Evolutionary conservation across 1,139 yeast species (phyloP).

Genomic region (Yamadazyma spencermartinsiae): DNA sequence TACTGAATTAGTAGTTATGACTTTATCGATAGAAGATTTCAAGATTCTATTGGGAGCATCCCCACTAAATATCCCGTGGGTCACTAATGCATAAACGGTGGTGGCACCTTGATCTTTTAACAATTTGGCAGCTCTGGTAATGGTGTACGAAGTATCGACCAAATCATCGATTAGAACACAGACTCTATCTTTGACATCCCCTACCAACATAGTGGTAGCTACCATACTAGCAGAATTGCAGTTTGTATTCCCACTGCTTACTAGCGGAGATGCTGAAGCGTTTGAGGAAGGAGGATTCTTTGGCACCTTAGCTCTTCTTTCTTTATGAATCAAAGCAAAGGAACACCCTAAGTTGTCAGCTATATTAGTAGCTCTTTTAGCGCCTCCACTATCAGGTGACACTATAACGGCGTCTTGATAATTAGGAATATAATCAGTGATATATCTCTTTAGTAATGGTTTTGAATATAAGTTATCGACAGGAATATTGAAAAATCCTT

Average conservation of each 20-base stretch:
- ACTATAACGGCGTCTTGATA: conserved; percentile 82
- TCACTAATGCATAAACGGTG: conserved; percentile 81
- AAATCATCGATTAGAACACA: conserved; percentile 91
- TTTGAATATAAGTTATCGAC: conserved; percentile 88
- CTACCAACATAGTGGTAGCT: conserved; percentile 88
- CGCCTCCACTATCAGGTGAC: conserved; percentile 97
- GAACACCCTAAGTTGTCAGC: conserved; percentile 89
- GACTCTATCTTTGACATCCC: conserved; percentile 81
- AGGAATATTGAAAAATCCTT: conserved; percentile 89
- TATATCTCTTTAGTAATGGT: conserved; percentile 80
- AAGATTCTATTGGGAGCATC: conserved; percentile 78
- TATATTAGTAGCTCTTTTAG: conserved; percentile 89
- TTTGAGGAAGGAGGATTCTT: conserved; percentile 27
- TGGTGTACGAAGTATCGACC: conserved; percentile 91
- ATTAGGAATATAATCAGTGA: conserved; percentile 68
- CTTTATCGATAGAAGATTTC: conserved; percentile 72
- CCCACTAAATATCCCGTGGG: conserved; percentile 93
- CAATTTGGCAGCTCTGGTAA: conserved; percentile 87
- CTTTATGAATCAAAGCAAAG: conserved; percentile 95
- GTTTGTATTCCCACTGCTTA: conserved; percentile 9
- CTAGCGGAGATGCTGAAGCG: conserved; percentile 7
- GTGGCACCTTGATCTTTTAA: conserved; percentile 91
- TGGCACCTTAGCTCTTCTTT: conserved; percentile 61
- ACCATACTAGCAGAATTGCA: conserved; percentile 25
- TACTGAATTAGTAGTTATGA: conserved; percentile 89